Conservation (phyloP, 305 asterid species). For the Plantago coronopus region DNA sequence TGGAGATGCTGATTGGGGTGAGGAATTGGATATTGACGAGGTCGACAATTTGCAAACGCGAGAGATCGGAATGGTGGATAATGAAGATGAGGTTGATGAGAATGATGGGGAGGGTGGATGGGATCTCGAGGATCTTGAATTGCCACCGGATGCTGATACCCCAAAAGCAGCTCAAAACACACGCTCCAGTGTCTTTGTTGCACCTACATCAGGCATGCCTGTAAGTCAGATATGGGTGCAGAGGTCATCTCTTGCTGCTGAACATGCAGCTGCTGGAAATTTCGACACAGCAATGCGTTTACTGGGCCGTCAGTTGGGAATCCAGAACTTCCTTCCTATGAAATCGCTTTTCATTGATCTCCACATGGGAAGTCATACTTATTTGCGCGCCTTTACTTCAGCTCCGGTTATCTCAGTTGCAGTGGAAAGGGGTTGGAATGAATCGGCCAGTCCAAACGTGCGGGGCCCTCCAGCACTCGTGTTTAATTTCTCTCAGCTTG, state of each 20-base stretch:
- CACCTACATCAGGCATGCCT: conserved; percentile 77
- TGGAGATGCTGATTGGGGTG: conserved; percentile 82
- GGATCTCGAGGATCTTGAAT: conserved; percentile 68
- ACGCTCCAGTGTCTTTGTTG: conserved; percentile 49
- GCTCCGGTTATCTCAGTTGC: conserved; percentile 64
- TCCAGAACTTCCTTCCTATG: conserved; percentile 53
- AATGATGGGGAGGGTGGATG: conserved; percentile 57
- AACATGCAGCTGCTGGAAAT: conserved; percentile 79
- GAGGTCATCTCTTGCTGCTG: conserved; percentile 74
- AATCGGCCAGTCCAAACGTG: conserved; percentile 68
- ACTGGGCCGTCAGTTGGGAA: conserved; percentile 65
- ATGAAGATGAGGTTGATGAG: conserved; percentile 28
- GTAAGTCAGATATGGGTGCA: conserved; percentile 87
- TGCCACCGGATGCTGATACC: conserved; percentile 58
- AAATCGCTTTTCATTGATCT: conserved; percentile 58
- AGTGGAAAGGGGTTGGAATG: conserved; percentile 75
- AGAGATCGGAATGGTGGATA: conserved; percentile 35
- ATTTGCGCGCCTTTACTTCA: conserved; percentile 61
- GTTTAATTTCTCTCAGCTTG: conserved; percentile 64
- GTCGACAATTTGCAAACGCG: conserved; percentile 52
- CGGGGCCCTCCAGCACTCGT: conserved; percentile 79
- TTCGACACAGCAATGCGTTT: conserved; percentile 80
- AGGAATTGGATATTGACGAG: conserved; percentile 56
- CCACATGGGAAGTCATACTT: conserved; percentile 71
- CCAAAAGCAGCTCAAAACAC: conserved; percentile 41